phyloP scores from a whole-genome alignment of 208 protist genomes.

The Leishmania arabica region DNA sequence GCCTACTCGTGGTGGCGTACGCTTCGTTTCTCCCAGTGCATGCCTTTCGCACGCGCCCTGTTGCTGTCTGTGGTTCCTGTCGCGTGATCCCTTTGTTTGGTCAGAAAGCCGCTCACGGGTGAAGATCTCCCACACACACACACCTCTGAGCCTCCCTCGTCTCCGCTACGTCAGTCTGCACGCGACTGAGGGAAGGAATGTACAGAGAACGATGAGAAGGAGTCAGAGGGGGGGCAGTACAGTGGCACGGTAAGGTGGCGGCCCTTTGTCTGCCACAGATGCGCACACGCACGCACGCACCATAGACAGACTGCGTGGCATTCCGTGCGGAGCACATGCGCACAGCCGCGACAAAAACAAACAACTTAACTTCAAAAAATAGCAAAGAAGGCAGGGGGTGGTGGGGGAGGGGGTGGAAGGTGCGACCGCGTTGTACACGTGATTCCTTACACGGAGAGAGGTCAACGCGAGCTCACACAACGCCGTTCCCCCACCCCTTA shows the following conservation, averaged over 20 bases:
- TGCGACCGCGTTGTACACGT: too few relatives aligned
- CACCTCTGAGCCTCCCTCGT: neutral
- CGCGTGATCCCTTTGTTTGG: neutral
- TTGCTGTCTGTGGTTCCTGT: neutral
- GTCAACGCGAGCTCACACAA: neutral
- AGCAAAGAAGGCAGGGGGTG: neutral
- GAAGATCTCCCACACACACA: neutral
- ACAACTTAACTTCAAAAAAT: neutral
- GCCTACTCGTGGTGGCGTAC: neutral
- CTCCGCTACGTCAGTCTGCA: neutral
- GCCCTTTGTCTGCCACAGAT: neutral
- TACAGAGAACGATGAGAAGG: slow-evolving; percentile 4
- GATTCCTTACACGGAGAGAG: neutral
- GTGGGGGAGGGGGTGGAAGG: neutral
- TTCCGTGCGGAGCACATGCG: neutral
- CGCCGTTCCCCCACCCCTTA: neutral
- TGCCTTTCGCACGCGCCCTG: neutral
- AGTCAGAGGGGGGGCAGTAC: slow-evolving; percentile 21
- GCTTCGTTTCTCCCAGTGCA: neutral
- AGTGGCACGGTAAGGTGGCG: neutral
- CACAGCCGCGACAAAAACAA: neutral
- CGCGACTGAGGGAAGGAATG: slow-evolving; percentile 8
- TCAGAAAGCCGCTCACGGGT: neutral
- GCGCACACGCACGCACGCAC: neutral
- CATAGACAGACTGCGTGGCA: neutral